These are phyloP conservation scores for Neurospora hispaniola DNA, from an alignment of 495 filamentous ascomycete species.

Conservation along the genomic window DNA sequence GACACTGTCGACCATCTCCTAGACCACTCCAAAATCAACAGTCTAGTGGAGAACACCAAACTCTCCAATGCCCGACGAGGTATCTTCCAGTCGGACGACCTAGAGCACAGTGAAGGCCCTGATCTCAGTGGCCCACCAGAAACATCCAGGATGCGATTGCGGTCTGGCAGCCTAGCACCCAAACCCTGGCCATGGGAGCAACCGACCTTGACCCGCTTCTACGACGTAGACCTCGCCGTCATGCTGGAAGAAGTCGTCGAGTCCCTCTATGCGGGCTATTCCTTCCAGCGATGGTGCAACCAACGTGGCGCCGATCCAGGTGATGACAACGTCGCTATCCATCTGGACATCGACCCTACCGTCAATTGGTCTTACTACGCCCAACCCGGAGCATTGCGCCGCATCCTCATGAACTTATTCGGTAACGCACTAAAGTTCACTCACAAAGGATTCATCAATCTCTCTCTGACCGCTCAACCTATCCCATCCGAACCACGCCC, in stretches of 20 bases:
- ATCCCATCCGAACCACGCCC: background rate
- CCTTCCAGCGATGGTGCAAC: conserved; percentile 1
- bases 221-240: conserved; percentile 28
- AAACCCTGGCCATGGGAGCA: background rate
- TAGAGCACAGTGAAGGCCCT: background rate
- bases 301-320: conserved; percentile 12
- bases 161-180: background rate
- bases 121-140: background rate
- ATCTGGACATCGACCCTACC: conserved; percentile 50
- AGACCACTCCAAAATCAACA: conserved; percentile 4
- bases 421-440: conserved; percentile 81
- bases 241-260: conserved; percentile 51
- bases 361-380: conserved; percentile 52
- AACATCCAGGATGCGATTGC: background rate
- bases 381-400: conserved; percentile 61
- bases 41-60: background rate
- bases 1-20: conserved; percentile 62
- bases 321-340: conserved; percentile 36
- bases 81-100: background rate
- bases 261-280: background rate
- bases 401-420: conserved; percentile 73
- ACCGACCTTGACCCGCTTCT: background rate
- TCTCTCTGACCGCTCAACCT: conserved; percentile 40
- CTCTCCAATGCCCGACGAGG: background rate
- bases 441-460: conserved; percentile 50